A percentile compares a stretch with the other conserved stretches of the same genome.
phyloP scores from a whole-genome alignment of 2,329 filamentous ascomycete genomes.

The Fonsecaea erecta region DNA sequence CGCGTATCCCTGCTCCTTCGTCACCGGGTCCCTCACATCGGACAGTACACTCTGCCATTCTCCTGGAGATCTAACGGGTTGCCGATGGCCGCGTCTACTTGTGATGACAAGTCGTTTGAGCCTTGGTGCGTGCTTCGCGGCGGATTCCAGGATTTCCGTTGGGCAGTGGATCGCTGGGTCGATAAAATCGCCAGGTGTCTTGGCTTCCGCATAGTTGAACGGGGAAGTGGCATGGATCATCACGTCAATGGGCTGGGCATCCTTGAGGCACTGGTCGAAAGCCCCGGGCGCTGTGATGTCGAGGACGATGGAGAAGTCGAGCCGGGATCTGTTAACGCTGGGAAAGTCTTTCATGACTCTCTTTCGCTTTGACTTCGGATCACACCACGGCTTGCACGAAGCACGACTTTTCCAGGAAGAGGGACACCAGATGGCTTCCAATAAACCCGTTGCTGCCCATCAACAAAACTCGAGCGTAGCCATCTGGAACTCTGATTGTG shows the following conservation, averaged over 20 bases:
- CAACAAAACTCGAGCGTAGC: slow-evolving; percentile 6
- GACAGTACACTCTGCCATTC: slow-evolving; percentile 46
- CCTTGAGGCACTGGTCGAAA: slow-evolving; percentile 56
- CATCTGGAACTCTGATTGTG: neutral
- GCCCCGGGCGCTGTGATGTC: slow-evolving; percentile 41
- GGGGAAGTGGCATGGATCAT: slow-evolving; percentile 77
- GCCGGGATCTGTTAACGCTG: slow-evolving; percentile 22
- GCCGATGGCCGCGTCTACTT: slow-evolving; percentile 66
- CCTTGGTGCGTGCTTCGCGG: slow-evolving; percentile 63
- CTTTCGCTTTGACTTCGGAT: slow-evolving; percentile 35
- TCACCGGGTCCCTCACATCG: slow-evolving; percentile 52
- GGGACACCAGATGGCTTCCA: slow-evolving; percentile 1
- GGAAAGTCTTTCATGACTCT: slow-evolving; percentile 32
- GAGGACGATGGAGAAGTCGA: slow-evolving; percentile 40
- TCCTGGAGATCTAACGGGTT: slow-evolving; percentile 47
- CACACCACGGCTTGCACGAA: slow-evolving; percentile 34
- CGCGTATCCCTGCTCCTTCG: slow-evolving; percentile 45
- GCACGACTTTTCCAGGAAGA: slow-evolving; percentile 13
- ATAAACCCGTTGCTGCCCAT: slow-evolving; percentile 10
- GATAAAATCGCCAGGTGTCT: slow-evolving; percentile 64
- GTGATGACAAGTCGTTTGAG: slow-evolving; percentile 76
- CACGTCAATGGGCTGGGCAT: slow-evolving; percentile 69
- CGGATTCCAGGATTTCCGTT: slow-evolving; percentile 64
- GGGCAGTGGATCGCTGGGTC: slow-evolving; percentile 68
- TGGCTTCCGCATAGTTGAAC: slow-evolving; percentile 73